phyloP scores from a whole-genome alignment of 164 flowering plant genomes.

The Pachysandra terminalis region DNA sequence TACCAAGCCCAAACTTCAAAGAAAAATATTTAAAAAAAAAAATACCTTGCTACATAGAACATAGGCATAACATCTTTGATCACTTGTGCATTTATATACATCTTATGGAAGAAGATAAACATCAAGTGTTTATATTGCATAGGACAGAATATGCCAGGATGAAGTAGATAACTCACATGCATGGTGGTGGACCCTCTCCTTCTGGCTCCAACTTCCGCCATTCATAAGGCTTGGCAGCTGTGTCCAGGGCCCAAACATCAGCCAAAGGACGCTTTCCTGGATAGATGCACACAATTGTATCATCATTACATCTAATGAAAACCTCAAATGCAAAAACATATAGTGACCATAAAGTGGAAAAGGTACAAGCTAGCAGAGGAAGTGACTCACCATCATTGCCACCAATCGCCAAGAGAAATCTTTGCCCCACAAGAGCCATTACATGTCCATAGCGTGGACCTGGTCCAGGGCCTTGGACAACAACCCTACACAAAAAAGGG shows the following conservation, averaged over 20 bases:
- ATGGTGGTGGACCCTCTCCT: constrained; percentile 99
- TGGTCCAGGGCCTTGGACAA: constrained; percentile 98
- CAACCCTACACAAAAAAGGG: constrained; percentile 76
- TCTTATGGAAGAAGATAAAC: not conserved
- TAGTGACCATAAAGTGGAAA: not conserved
- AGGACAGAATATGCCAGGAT: not conserved
- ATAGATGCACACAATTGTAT: constrained; percentile 17
- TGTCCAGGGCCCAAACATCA: constrained; percentile 99
- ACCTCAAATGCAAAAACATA: constrained; percentile 1
- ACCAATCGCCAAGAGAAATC: constrained; percentile 97
- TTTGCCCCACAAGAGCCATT: constrained; percentile 98
- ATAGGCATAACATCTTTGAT: not conserved
- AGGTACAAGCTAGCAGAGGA: not conserved
- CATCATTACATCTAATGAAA: constrained; percentile 5
- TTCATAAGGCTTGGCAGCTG: constrained; percentile 99
- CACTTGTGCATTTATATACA: not conserved
- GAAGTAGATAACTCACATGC: constrained; percentile 61
- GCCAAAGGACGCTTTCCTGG: constrained; percentile 94
- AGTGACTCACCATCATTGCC: constrained; percentile 87
- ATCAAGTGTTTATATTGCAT: not conserved
- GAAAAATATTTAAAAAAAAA: too few species aligned
- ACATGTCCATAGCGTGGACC: constrained; percentile 99
- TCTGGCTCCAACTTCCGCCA: constrained; percentile 99
- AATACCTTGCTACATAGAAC: not conserved
- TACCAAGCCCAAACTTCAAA: too few species aligned